Conservation (phyloP, 345 rosid species). For the Trapa bicornis region DNA sequence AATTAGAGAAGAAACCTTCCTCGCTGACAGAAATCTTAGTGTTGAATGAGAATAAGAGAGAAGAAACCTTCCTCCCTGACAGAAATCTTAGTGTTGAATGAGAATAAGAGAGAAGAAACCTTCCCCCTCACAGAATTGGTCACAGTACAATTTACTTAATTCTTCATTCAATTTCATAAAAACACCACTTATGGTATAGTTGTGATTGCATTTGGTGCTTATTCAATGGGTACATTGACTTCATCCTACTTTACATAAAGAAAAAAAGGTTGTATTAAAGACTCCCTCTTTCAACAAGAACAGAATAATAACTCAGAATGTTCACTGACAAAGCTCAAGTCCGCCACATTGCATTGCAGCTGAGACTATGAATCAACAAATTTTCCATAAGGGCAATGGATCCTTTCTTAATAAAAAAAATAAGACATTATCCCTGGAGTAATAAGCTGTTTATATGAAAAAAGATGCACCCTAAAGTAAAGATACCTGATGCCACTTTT, state of each 20-base stretch:
- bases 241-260: neutral
- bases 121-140: neutral
- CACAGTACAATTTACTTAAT: neutral
- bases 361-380: neutral
- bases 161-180: neutral
- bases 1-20: too few relatives aligned
- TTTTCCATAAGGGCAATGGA: neutral
- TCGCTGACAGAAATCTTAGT: too few relatives aligned
- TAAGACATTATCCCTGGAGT: neutral
- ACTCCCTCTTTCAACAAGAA: neutral
- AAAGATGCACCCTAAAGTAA: neutral
- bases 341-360: neutral
- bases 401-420: neutral
- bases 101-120: too few relatives aligned
- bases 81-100: too few relatives aligned
- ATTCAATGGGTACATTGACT: neutral
- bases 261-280: neutral
- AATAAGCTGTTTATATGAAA: neutral
- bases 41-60: too few relatives aligned
- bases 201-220: neutral
- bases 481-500: neutral
- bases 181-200: neutral
- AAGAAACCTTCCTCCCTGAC: too few relatives aligned
- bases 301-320: too few relatives aligned
- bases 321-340: neutral